Evolutionary conservation across 1,284 basidiomycete species (phyloP).

Genomic region (Apiotrichum mycotoxinovorans): DNA sequence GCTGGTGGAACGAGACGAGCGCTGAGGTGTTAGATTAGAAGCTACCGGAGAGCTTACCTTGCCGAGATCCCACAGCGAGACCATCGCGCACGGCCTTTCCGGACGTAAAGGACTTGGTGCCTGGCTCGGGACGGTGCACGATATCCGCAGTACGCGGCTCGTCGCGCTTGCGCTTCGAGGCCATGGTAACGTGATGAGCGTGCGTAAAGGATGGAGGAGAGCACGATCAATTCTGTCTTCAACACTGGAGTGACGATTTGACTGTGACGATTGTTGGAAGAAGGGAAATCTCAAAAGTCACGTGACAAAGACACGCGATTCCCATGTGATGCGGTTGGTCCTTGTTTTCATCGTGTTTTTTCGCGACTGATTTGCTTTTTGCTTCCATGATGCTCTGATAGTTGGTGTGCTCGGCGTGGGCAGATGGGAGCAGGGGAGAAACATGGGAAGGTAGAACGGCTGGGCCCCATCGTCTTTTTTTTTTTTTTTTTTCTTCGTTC

Average conservation of each 20-base stretch:
- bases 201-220: not conserved
- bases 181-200: too few relatives aligned
- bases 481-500: not conserved
- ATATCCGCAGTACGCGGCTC: conserved; percentile 18
- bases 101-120: conserved; percentile 38
- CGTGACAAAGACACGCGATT: not conserved
- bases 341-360: too few relatives aligned
- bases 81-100: conserved; percentile 44
- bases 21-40: conserved; percentile 24
- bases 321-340: not conserved
- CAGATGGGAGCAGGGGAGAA: too few relatives aligned
- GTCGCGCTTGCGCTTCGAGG: conserved; percentile 37
- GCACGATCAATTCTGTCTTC: not conserved
- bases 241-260: not conserved
- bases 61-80: conserved; percentile 35
- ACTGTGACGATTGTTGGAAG: not conserved
- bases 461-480: too few relatives aligned
- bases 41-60: conserved; percentile 32
- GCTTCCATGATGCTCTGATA: not conserved
- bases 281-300: conserved; percentile 8
- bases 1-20: conserved; percentile 47
- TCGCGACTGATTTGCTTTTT: not conserved
- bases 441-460: too few relatives aligned
- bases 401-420: too few relatives aligned
- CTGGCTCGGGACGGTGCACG: conserved; percentile 28